Evolutionary conservation across 1,139 yeast genomes (phyloP), one percentile per base, ranked within the genome.

Genomic region (Yamadazyma atlantica): DNA sequence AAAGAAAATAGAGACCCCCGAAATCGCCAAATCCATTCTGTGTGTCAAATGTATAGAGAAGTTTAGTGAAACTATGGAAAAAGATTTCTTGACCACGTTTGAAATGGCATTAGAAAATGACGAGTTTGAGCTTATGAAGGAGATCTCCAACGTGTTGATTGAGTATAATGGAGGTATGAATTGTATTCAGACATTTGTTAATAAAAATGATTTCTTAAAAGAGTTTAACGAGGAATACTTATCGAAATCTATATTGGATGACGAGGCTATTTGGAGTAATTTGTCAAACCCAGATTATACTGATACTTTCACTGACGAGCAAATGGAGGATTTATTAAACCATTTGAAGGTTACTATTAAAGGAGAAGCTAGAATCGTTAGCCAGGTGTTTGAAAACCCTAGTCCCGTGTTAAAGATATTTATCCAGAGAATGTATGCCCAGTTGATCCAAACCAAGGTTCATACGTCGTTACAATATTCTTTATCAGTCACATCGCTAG

Each of bases 161-260:
- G 87, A 82, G 42, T 90, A 82, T 62, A 90, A 92, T 53, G 94
- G 90, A 9, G 97, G 97, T 8, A 73, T 80, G 4, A 82, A 83
- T 42, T 94, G 89, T 10, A 84, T 88, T 11, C 89, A 84, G 55
- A 78, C 85, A 37, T 90, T 87, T 62, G 88, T 89, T 31, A 82
- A 81, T 54, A 89, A 85, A 54, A 89, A 85, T 56, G 86, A 82
- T 42, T 78, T 85, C 43, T 82, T 86, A 55, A 75, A 78, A 39
- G 64, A 58, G 33, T 38, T 48, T 14, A 57, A 53, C 19, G 57
- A 58, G 15, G 66, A 58, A 17, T 62, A 55, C 10, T 76, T 75
- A 29, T 69, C 68, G 32, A 40, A 43, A 21, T 55, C 66, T 10
- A 53, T 67, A 14, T 37, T 59, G 42, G 75, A 69, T 29, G 63